A percentile compares a stretch with the other conserved stretches of the same genome.
Evolutionary conservation across 2,329 filamentous ascomycete species (phyloP).

Genomic region (Penicillium sp.): DNA sequence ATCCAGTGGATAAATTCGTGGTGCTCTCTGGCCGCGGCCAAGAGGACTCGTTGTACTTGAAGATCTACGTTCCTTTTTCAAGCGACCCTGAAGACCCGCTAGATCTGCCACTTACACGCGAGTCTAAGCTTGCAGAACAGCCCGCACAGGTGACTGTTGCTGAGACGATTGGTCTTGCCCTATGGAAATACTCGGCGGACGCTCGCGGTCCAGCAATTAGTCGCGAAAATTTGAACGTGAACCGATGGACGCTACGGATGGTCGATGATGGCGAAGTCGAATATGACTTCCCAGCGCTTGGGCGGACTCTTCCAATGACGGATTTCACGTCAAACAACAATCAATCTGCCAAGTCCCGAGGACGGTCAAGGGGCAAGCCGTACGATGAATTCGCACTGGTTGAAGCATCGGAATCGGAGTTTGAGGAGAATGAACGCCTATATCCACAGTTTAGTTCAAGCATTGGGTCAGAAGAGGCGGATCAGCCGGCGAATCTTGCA

Average conservation of each 20-base stretch:
- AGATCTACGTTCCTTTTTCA: conserved; percentile 62
- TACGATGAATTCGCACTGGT: conserved; percentile 68
- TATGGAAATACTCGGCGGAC: conserved; percentile 64
- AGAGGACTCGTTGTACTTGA: conserved; percentile 61
- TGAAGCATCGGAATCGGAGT: conserved; percentile 56
- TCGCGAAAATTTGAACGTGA: conserved; percentile 57
- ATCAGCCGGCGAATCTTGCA: conserved; percentile 25
- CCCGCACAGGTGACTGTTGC: conserved; percentile 55
- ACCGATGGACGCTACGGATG: conserved; percentile 66
- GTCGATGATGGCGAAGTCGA: conserved; percentile 68
- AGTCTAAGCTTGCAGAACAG: conserved; percentile 54
- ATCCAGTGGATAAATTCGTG: conserved; percentile 62
- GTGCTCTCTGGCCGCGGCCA: conserved; percentile 62
- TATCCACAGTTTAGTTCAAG: conserved; percentile 52
- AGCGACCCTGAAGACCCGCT: conserved; percentile 56
- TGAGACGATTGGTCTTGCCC: conserved; percentile 62
- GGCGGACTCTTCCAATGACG: conserved; percentile 56
- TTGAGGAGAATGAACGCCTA: conserved; percentile 58
- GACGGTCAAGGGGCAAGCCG: conserved; percentile 61
- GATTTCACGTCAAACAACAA: conserved; percentile 70
- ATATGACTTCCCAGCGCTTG: conserved; percentile 63
- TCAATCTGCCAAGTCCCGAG: conserved; percentile 53
- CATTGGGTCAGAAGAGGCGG: conserved; percentile 32
- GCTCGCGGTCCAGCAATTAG: conserved; percentile 54
- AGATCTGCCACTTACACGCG: conserved; percentile 58